These are phyloP conservation scores for Umbelopsis vinacea DNA, from an alignment of 192 early-diverging fungal genomes.

Conservation along the genomic window DNA sequence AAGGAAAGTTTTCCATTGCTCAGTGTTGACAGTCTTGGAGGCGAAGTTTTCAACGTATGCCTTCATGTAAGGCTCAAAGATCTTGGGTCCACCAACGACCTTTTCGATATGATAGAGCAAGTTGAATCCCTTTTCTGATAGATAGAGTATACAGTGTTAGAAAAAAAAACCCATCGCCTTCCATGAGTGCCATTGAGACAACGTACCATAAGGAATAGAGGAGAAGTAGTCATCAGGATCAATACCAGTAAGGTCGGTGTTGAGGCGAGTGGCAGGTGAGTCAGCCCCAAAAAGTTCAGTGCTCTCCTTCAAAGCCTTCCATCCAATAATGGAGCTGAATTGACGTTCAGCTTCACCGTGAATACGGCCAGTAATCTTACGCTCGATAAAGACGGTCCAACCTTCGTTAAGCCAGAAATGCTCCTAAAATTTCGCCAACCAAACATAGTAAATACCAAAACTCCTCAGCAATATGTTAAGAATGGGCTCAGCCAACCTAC, in stretches of 20 bases:
- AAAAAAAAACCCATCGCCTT: too few relatives aligned
- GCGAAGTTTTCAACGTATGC: conserved; percentile 83
- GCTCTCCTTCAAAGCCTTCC: conserved; percentile 73
- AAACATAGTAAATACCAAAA: not conserved
- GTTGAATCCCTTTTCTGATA: conserved; percentile 91
- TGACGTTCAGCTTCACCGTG: conserved; percentile 79
- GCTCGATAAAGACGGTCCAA: conserved; percentile 92
- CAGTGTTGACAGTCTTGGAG: conserved; percentile 86
- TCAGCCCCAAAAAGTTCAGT: conserved; percentile 68
- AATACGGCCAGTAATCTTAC: conserved; percentile 84
- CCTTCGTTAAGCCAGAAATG: conserved; percentile 96
- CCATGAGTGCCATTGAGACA: too few relatives aligned
- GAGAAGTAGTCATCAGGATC: conserved; percentile 89
- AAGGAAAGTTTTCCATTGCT: conserved; percentile 86
- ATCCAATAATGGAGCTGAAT: conserved; percentile 87
- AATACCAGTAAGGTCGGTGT: conserved; percentile 70
- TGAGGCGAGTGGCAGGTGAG: conserved; percentile 71
- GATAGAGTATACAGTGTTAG: conserved; percentile 10
- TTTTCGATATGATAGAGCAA: conserved; percentile 92
- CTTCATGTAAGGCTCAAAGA: conserved; percentile 88
- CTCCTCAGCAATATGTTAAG: not conserved
- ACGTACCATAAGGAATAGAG: conserved; percentile 79
- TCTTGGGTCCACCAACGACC: conserved; percentile 77
- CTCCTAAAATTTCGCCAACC: conserved; percentile 40
- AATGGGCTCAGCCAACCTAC: conserved; percentile 44